Conservation (phyloP, 345 rosid species). For the Corymbia maculata region DNA sequence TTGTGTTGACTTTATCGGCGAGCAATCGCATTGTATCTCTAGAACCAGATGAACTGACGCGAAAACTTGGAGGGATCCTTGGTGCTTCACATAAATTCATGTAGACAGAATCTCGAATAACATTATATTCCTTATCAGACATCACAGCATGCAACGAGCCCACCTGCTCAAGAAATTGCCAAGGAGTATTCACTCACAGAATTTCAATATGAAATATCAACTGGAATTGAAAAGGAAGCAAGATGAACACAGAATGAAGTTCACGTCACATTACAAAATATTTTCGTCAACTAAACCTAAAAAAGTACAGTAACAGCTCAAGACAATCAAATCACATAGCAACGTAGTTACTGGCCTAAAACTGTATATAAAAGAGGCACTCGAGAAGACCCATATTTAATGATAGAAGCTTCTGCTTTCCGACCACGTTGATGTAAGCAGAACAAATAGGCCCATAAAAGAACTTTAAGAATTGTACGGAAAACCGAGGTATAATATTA, state of each 20-base stretch:
- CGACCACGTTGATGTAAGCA: neutral
- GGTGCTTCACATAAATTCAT: slow-evolving; percentile 83
- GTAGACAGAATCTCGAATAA: slow-evolving; percentile 53
- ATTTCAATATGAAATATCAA: neutral
- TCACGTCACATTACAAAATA: neutral
- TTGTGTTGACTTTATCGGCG: slow-evolving; percentile 90
- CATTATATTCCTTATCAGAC: slow-evolving; percentile 86
- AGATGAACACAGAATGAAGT: neutral
- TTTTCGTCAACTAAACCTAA: neutral
- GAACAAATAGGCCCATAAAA: neutral
- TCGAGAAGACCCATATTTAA: neutral
- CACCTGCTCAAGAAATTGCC: slow-evolving; percentile 46
- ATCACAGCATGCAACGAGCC: slow-evolving; percentile 77
- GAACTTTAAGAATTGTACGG: neutral
- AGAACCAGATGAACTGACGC: slow-evolving; percentile 63
- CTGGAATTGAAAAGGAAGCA: neutral
- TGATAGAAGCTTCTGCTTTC: neutral
- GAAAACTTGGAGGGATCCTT: slow-evolving; percentile 86
- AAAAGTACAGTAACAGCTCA: neutral
- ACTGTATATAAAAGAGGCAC: neutral
- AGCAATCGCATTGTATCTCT: slow-evolving; percentile 69
- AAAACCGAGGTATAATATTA: neutral
- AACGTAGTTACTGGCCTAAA: neutral
- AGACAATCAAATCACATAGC: neutral
- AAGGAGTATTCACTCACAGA: neutral